A percentile compares a stretch with the other conserved stretches of the same genome.
Evolutionary conservation across 2,329 filamentous ascomycete genomes (phyloP).

Genomic region (Aspergillus arachidicola): DNA sequence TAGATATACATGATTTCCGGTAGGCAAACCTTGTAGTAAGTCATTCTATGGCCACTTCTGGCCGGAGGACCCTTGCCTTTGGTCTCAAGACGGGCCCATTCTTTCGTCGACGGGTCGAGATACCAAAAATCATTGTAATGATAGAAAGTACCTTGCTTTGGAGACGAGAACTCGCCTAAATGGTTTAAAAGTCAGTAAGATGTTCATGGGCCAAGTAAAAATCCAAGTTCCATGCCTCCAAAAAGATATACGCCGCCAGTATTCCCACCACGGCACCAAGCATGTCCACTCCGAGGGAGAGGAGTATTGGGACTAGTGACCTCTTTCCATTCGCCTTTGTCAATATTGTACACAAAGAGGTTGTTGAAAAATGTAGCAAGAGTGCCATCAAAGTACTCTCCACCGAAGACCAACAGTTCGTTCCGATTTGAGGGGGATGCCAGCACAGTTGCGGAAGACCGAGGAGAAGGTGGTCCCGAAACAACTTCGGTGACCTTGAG

Average conservation of each 20-base stretch:
- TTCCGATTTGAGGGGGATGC: constrained; percentile 84
- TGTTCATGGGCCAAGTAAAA: background rate
- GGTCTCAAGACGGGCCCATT: constrained; percentile 88
- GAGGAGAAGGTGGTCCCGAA: constrained; percentile 71
- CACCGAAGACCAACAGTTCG: constrained; percentile 88
- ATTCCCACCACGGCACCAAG: constrained; percentile 89
- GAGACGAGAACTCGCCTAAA: constrained; percentile 82
- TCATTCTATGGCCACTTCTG: constrained; percentile 92
- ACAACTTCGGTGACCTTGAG: constrained; percentile 86
- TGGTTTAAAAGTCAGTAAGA: background rate
- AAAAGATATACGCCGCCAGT: constrained; percentile 86
- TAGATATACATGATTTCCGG: background rate
- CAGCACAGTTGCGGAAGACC: constrained; percentile 79
- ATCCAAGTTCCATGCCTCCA: constrained; percentile 57
- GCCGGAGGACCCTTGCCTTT: constrained; percentile 75
- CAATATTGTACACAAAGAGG: constrained; percentile 71
- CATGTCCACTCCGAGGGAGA: constrained; percentile 87
- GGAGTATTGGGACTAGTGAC: constrained; percentile 91
- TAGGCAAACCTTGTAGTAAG: constrained; percentile 72
- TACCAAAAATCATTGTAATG: constrained; percentile 99
- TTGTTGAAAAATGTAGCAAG: constrained; percentile 74
- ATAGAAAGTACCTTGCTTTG: constrained; percentile 97
- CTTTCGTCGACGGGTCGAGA: constrained; percentile 77
- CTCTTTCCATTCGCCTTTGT: constrained; percentile 85
- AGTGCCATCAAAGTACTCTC: constrained; percentile 93